Conservation (phyloP, 768 basidiomycete species). For the Cantharellus cinnabarinus region DNA sequence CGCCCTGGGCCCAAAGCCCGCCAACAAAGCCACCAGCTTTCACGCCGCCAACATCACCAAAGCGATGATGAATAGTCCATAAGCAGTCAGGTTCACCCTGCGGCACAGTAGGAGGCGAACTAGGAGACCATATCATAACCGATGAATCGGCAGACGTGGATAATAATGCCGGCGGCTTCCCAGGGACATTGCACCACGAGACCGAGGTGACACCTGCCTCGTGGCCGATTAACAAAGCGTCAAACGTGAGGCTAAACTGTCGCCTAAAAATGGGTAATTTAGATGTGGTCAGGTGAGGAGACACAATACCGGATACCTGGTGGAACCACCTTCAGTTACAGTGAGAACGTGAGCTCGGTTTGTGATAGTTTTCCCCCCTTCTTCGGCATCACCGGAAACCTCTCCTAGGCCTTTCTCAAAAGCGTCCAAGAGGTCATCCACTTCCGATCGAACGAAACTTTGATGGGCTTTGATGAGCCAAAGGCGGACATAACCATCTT, state of each 20-base stretch:
- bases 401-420: conserved; percentile 71
- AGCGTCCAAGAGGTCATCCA: conserved; percentile 34
- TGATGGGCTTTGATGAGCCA: conserved; percentile 54
- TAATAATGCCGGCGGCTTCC: conserved; percentile 34
- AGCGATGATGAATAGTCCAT: conserved; percentile 81
- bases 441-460: conserved; percentile 9
- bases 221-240: conserved; percentile 89
- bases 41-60: conserved; percentile 81
- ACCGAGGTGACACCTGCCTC: conserved; percentile 81
- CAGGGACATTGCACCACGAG: conserved; percentile 42
- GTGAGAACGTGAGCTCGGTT: conserved; percentile 6
- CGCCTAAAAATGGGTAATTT: conserved; percentile 15
- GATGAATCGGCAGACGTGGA: conserved; percentile 93
- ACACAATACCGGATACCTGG: not conserved
- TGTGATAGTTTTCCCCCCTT: conserved; percentile 71
- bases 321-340: conserved; percentile 17
- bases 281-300: not conserved
- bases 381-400: conserved; percentile 41
- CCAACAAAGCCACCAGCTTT: conserved; percentile 85
- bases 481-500: conserved; percentile 81
- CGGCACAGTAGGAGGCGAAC: conserved; percentile 12
- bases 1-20: conserved; percentile 53
- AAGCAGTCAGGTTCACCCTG: conserved; percentile 26
- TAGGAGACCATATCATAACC: conserved; percentile 83
- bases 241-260: conserved; percentile 69